These are phyloP conservation scores for Moesziomyces sp. DNA, from an alignment of 1,284 basidiomycete species.

Conservation along the genomic window DNA sequence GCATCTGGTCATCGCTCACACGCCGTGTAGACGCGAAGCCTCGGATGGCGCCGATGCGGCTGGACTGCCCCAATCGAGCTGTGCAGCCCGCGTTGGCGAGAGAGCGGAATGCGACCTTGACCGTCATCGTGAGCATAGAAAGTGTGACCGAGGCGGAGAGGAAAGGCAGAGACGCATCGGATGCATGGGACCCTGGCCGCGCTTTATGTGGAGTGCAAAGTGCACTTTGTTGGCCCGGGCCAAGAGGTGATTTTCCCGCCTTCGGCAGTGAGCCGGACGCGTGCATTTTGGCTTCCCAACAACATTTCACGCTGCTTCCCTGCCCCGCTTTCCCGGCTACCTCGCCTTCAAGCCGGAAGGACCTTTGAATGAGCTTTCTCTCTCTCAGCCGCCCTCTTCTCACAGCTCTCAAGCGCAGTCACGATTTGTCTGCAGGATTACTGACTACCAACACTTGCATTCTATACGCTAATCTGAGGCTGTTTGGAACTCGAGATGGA, in stretches of 20 bases:
- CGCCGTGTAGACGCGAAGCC: constrained; percentile 3
- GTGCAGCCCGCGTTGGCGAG: not conserved
- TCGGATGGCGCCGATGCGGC: constrained; percentile 6
- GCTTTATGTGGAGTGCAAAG: not conserved
- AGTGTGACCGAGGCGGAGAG: not conserved
- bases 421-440: too few species aligned
- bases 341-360: too few species aligned
- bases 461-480: too few species aligned
- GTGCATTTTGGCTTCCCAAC: too few species aligned
- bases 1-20: constrained; percentile 40
- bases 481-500: too few species aligned
- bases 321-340: too few species aligned
- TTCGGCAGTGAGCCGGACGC: not conserved
- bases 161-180: not conserved
- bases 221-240: not conserved
- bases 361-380: too few species aligned
- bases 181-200: not conserved
- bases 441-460: too few species aligned
- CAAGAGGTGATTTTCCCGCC: not conserved
- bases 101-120: not conserved
- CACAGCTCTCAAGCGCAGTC: too few species aligned
- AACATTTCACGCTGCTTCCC: too few species aligned
- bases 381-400: too few species aligned
- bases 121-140: constrained; percentile 2
- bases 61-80: not conserved